These are phyloP conservation scores for Artemisia argyi DNA, from an alignment of 129 eudicot species.

Conservation along the genomic window DNA sequence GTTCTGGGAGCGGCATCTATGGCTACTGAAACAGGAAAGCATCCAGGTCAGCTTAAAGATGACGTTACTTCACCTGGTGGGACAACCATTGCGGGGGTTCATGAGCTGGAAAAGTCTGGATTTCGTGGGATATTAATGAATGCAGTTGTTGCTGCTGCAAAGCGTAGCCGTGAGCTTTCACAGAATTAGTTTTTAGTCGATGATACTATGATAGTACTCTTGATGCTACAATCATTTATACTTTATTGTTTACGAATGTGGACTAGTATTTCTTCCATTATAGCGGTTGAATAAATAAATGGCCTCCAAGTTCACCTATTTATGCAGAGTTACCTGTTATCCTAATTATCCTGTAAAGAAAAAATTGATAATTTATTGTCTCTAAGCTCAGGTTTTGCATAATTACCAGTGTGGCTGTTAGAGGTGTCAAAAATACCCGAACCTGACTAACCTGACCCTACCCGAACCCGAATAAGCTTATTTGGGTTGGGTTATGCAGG, in stretches of 20 bases:
- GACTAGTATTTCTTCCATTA: background rate
- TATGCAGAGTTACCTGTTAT: background rate
- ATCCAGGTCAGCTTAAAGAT: slow-evolving; percentile 98
- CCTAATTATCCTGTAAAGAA: background rate
- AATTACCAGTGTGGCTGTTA: background rate
- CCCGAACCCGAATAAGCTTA: too few relatives aligned
- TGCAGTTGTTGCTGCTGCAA: slow-evolving; percentile 94
- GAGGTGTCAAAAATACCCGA: too few relatives aligned
- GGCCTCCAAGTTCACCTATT: background rate
- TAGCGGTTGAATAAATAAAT: slow-evolving; percentile 8
- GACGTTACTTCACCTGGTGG: slow-evolving; percentile 99
- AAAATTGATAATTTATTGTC: background rate
- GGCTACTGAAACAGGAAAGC: slow-evolving; percentile 66
- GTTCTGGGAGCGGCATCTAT: slow-evolving; percentile 94
- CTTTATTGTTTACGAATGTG: background rate
- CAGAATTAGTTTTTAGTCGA: slow-evolving; percentile 33
- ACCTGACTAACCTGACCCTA: too few relatives aligned
- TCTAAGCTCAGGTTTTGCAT: background rate
- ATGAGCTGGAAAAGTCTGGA: slow-evolving; percentile 89
- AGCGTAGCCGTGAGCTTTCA: slow-evolving; percentile 86
- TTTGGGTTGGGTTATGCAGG: too few relatives aligned
- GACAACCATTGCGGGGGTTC: slow-evolving; percentile 93
- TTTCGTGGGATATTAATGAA: slow-evolving; percentile 90
- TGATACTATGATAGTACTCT: background rate
- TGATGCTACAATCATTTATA: slow-evolving; percentile 5